A percentile compares a stretch with the other conserved stretches of the same genome.
phyloP scores from a whole-genome alignment of 331 rosid genomes.

The Rosa hybrid region DNA sequence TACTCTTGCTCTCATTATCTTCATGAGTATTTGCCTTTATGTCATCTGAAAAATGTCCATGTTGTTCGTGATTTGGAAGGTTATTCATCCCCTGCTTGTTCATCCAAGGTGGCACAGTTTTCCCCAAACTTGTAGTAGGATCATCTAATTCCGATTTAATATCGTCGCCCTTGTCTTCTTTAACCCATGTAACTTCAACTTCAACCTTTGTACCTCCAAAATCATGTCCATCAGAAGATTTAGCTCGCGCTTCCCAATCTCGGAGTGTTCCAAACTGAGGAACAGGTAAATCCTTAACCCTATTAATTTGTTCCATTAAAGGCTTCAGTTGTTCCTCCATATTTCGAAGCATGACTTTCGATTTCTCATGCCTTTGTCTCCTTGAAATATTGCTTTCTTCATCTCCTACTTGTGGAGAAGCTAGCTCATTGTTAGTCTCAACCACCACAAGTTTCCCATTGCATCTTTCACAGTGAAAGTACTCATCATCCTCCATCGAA shows the following conservation, averaged over 20 bases:
- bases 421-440: constrained; percentile 79
- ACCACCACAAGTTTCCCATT: constrained; percentile 74
- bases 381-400: constrained; percentile 84
- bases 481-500: constrained; percentile 72
- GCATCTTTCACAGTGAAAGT: constrained; percentile 89
- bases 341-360: constrained; percentile 91
- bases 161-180: constrained; percentile 68
- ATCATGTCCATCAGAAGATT: constrained; percentile 63
- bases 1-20: constrained; percentile 41
- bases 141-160: constrained; percentile 63
- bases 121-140: constrained; percentile 23
- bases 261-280: constrained; percentile 87
- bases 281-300: constrained; percentile 88
- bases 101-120: constrained; percentile 99
- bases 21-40: constrained; percentile 55
- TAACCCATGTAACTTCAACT: constrained; percentile 67
- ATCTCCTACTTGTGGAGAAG: constrained; percentile 84
- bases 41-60: constrained; percentile 76
- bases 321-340: constrained; percentile 98
- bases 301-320: constrained; percentile 75
- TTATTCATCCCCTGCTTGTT: constrained; percentile 78
- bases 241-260: constrained; percentile 98
- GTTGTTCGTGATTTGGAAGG: constrained; percentile 85
- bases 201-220: constrained; percentile 95
- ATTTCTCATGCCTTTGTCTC: constrained; percentile 76